Evolutionary conservation across 495 filamentous ascomycete species (phyloP), one percentile per base, ranked within the genome.

Genomic region (Acidiella bohemica): DNA sequence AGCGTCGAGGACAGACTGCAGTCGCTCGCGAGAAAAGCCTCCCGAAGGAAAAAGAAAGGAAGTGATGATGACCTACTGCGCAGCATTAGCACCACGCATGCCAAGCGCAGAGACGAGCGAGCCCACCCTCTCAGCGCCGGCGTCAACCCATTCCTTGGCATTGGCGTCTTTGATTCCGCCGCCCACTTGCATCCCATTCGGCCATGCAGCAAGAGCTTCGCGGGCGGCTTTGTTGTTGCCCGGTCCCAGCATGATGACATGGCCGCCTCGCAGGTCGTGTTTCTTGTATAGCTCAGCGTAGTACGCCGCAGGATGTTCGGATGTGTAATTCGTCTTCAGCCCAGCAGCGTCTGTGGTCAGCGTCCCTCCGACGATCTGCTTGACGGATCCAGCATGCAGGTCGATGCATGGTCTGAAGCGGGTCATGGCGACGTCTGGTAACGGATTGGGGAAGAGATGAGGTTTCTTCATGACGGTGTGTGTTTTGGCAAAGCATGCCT

Each of bases 281-380:
- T 80, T 68, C 34, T 66, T 70, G 67, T 97, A 97, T 11, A 96
- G 68, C 32, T 58, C 53, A 12, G 86, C 77, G 58, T 82, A 97
- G 60, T 94, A 65, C 9, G 72, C 67, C 3, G 92, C 74, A 5
- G 90, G 78, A 30, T 84, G 77, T 11, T 73, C 71, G 2, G 90
- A 94, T 21, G 92, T 74, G 60, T 82, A 84, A 59, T 97, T 96
- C 41, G 90, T 96, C 59, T 81, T 78, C 44, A 96, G 69, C 35
- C 70, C 68, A 0, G 71, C 63, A 49, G 70, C 70, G 56, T 32
- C 18, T 22, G 74, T 80, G 26, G 58, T 42, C 47, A 96, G 70
- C 0, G 90, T 95, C 30, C 87, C 87, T 37, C 90, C 90, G 26
- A 97, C 87, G 51, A 97, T 97, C 62, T 97, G 90, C 65, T 97